Evolutionary conservation across 345 rosid species (phyloP).

Genomic region (Syzygium grande): DNA sequence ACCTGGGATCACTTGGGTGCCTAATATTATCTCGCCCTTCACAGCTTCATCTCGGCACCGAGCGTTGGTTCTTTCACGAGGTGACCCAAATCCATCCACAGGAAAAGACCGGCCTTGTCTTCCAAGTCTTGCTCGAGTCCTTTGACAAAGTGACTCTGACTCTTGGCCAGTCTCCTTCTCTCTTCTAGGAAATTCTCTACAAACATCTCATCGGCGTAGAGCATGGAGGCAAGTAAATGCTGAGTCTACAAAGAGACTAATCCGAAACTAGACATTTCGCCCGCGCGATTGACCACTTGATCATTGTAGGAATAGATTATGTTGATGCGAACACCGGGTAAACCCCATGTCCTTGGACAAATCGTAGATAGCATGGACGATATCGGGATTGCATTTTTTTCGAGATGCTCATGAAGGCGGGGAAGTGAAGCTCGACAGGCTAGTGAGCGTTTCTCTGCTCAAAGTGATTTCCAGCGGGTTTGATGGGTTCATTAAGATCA

Average conservation of each 20-base stretch:
- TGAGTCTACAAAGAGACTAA: conserved; percentile 8
- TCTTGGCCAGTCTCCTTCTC: conserved; percentile 2
- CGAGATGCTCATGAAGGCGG: conserved; percentile 23
- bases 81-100: conserved; percentile 7
- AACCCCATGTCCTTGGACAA: conserved; percentile 16
- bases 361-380: conserved; percentile 11
- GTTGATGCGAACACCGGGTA: not conserved
- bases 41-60: conserved; percentile 4
- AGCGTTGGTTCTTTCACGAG: not conserved
- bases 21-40: not conserved
- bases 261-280: conserved; percentile 16
- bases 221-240: conserved; percentile 8
- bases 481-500: conserved; percentile 10
- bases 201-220: conserved; percentile 14
- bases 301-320: conserved; percentile 14
- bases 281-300: not conserved
- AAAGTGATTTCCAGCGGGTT: conserved; percentile 9
- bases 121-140: conserved; percentile 5
- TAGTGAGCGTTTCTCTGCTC: not conserved
- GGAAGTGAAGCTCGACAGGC: not conserved
- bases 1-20: no score
- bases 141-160: not conserved
- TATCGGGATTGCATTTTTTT: conserved; percentile 11
- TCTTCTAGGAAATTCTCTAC: not conserved
- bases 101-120: conserved; percentile 8